phyloP scores from a whole-genome alignment of 2,329 filamentous ascomycete genomes.

The Cercospora nicotianae region DNA sequence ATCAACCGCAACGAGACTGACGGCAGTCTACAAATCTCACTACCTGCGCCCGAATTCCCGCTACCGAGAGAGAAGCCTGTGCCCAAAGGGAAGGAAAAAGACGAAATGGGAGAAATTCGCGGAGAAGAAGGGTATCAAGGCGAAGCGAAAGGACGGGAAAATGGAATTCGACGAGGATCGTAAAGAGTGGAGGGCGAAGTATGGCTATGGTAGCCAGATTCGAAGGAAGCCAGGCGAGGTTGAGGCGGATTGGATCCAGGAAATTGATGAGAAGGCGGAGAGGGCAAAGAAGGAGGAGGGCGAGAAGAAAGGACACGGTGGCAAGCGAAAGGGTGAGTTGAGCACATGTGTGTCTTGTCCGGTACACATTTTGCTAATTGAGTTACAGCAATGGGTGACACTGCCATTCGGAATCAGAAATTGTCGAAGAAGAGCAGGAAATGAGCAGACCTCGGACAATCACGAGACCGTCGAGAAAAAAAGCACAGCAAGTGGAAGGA shows the following conservation, averaged over 20 bases:
- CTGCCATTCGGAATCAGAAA: conserved; percentile 25
- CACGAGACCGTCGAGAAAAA: background rate
- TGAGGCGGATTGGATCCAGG: conserved; percentile 81
- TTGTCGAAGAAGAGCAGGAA: conserved; percentile 27
- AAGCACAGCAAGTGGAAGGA: background rate
- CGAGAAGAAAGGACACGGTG: conserved; percentile 26
- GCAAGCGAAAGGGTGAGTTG: conserved; percentile 24
- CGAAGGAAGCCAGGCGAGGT: conserved; percentile 69
- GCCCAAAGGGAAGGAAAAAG: conserved; percentile 71
- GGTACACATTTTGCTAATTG: background rate
- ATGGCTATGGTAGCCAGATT: conserved; percentile 82
- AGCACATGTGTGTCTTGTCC: too few relatives aligned
- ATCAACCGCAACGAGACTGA: conserved; percentile 68
- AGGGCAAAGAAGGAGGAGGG: conserved; percentile 61
- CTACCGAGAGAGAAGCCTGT: conserved; percentile 92
- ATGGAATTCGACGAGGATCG: conserved; percentile 79
- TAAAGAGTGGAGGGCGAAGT: conserved; percentile 88
- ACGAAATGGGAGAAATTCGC: conserved; percentile 98
- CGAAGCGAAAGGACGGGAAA: conserved; percentile 79
- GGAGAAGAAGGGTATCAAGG: conserved; percentile 92
- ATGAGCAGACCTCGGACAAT: conserved; percentile 4
- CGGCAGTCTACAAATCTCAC: conserved; percentile 66
- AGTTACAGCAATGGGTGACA: conserved; percentile 17
- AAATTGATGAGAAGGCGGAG: conserved; percentile 71
- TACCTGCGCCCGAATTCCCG: conserved; percentile 68